Evolutionary conservation across 2,329 filamentous ascomycete species (phyloP), one percentile per base, ranked within the genome.

Genomic region (Fusarium agapanthi): DNA sequence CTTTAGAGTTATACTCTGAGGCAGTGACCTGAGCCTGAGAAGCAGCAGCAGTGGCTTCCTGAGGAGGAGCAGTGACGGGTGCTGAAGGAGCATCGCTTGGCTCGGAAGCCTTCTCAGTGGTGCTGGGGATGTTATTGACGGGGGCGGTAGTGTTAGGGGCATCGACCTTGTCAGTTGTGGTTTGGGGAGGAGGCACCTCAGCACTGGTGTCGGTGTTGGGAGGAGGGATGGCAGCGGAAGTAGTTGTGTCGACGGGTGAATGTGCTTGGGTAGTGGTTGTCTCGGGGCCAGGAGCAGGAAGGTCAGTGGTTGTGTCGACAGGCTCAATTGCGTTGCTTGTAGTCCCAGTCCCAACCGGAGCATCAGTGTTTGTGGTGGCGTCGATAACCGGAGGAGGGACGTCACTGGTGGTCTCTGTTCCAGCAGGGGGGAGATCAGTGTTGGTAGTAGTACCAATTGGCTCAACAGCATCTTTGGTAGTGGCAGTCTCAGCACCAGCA

Each of bases 1-100:
- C 35, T 40, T 67, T 35, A 11, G 50, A 56, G 35, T 58, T 62
- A 20, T 67, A 62, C 18, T 67, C 53, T 10, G 66, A 67, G 32
- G 65, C 61, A n/a, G 61, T 66, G 16, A 48, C 50, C 13, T 61
- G 55, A 1, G 66, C 66, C 11, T 53, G 56, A 35, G 57, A 55
- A 61, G 45, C 34, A 22, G 37, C 65, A 51, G 50, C 61, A 28
- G 41, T 55, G 34, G 62, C 26, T 41, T 40, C 28, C 20, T 37
- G 51, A 4, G 65, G 61, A 16, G 59, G 59, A 10, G 59, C 40
- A 34, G 59, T 61, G 11, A 58, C 51, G 8, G 59, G 51, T 1
- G 51, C 40, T 15, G 59, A 58, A 4, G 59, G 40, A 5, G 1
- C 37, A 11, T 55, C 37, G 11, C 37, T 43, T 1, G 58, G 37